Evolutionary conservation across 2,329 filamentous ascomycete genomes (phyloP), one percentile per base, ranked within the genome.

Genomic region (Aspergillus latus): DNA sequence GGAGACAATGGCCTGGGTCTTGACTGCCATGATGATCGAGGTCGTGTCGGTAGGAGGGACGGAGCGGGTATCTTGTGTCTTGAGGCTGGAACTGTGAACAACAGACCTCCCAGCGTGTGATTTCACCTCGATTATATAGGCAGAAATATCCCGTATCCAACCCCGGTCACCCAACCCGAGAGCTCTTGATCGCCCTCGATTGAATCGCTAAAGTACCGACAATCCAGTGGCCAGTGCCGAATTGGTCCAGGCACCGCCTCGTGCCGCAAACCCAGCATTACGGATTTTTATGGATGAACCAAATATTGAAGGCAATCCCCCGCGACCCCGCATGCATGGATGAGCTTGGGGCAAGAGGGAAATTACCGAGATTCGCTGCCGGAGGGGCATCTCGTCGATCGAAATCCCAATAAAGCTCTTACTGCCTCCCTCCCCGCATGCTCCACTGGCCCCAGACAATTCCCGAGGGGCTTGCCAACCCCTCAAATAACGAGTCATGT

Each of bases 1-100:
- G 28, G 50, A 47, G 3, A 56, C 49, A 13, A 56, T 43, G 4
- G 54, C 54, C 15, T 46, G 44, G 16, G 54, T 51, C 6, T 49
- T 56, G 5, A 51, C 43, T 37, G 54, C 28, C 54, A 56, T 56
- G 11, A 7, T 51, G 47, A 32, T 16, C n/a, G 4, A 21, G 13
- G 26, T 21, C 21, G 21, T 21, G 21, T 21, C 5, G 11, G 8
- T 11, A 37, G 34, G 34, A 37, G n/a, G n/a, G 34, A 13, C 11
- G 11, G n/a, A 37, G 34, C 5, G 32, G 21, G 32, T 49, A 49
- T 49, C 9, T 36, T 3, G 21, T 21, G 21, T 21, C 21, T 21
- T 21, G 29, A 13, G n/a, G 11, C 8, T 37, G 11, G 34, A 37
- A 37, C 7, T 13, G 30, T 34, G 30, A 34, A 34, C 30, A 34